Evolutionary conservation across 345 rosid genomes (phyloP), one percentile per base, ranked within the genome.

Genomic region (Dimocarpus longan): DNA sequence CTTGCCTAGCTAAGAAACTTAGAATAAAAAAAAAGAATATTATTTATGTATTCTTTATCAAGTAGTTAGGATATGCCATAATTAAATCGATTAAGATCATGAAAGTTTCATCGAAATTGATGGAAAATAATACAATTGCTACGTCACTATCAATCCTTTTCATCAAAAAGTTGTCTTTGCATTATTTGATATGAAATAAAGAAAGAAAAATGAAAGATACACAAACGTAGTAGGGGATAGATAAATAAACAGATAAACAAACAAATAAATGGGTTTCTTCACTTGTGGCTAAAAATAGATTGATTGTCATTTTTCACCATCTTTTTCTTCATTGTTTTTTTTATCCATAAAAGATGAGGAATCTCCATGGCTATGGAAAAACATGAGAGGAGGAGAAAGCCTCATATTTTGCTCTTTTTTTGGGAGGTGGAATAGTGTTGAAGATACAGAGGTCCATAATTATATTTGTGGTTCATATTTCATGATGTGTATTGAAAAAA

Each of bases 211-310:
- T 44, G 2, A 5, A 69, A 42, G 2, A 68, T 46, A 46, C 32
- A 1, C 1, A 37, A 13, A 16, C 40, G 2, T 11, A 26, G 46
- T 26, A 32, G 28, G 40, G 37, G 77, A 81, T 66, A 66, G 46
- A 66, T 10, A 57, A 28, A 68, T 68, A 22, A 28, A 28, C 32
- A 28, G 2, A 28, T 28, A 28, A 28, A 32, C 37, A 32, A 32
- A 32, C 3, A 32, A 32, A 32, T 32, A 57, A 62, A 4, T 8
- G 42, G 73, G 26, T 63, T 64, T n/a, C 19, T n/a, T 3, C 32
- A 26, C 52, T 52, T 68, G 78, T 68, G 81, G 81, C 75, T 19
- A 44, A n/a, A 40, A 40, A 46, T 8, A 1, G 42, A 54, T 50
- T 22, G 18, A 28, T 5, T 26, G 71, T 60, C 57, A 74, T 19